Evolutionary conservation across 805 yeast genomes (phyloP).

Genomic region (Barnettozyma wickerhamii): DNA sequence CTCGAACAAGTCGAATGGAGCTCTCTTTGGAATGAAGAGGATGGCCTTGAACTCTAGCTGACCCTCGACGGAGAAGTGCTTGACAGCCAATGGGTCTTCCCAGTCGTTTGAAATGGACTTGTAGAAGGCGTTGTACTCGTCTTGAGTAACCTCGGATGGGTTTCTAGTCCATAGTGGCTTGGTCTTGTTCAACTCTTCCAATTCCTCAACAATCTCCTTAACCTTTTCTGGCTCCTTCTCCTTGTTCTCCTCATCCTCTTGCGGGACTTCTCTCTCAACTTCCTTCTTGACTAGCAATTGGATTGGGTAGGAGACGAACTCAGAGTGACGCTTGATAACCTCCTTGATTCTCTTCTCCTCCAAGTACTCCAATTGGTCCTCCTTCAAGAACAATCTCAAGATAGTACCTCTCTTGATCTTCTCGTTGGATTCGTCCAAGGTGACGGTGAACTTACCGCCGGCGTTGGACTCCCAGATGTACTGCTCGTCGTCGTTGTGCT

Average conservation of each 20-base stretch:
- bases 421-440: slow-evolving; percentile 85
- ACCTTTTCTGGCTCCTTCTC: slow-evolving; percentile 81
- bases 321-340: slow-evolving; percentile 98
- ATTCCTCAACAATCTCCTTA: slow-evolving; percentile 90
- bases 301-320: slow-evolving; percentile 98
- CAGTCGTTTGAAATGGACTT: slow-evolving; percentile 99
- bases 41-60: slow-evolving; percentile 99
- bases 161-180: slow-evolving; percentile 99
- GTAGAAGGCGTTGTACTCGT: slow-evolving; percentile 98
- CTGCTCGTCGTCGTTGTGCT: slow-evolving; percentile 98
- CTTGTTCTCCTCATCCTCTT: slow-evolving; percentile 64
- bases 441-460: slow-evolving; percentile 98
- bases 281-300: slow-evolving; percentile 98
- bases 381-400: slow-evolving; percentile 94
- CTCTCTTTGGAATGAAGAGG: slow-evolving; percentile 96
- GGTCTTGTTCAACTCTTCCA: slow-evolving; percentile 97
- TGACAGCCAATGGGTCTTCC: slow-evolving; percentile 99
- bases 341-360: slow-evolving; percentile 99
- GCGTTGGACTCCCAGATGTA: slow-evolving; percentile 99
- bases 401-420: slow-evolving; percentile 91
- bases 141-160: slow-evolving; percentile 96
- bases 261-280: slow-evolving; percentile 42
- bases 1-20: slow-evolving; percentile 98
- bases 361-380: slow-evolving; percentile 97
- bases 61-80: slow-evolving; percentile 99